Base-by-base conservation (phyloP, 1,284 basidiomycete species). In the Nidula niveotomentosa region DNA sequence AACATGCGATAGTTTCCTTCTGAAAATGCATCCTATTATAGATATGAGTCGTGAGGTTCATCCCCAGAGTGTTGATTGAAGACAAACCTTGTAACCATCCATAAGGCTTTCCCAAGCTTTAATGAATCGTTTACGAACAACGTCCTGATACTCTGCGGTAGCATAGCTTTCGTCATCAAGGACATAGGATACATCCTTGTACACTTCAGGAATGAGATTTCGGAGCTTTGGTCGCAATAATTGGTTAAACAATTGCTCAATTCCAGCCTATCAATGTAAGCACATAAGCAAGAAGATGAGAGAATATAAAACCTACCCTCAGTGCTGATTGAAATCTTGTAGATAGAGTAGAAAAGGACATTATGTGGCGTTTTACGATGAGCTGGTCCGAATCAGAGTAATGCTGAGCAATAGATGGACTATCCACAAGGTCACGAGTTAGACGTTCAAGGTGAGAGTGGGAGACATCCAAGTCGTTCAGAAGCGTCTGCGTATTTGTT, bases 201-300 rank as follows among this genome's bases (percentile, higher is more conserved):
- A 97, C 8, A 94, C 83, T 54, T 99, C 96, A 3, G 85, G 72
- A 39, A 98, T 80, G 48, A 99, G 76, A 9, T 85, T 89, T 15
- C 95, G 85, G 36, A 99, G 70, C 55, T 89, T 88, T 0, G 96
- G 93, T 23, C 94, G 83, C 54, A 96, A 82, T 8, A 98, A 79
- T 65, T 97, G 94, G 60, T 93, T 96, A 77, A 98, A 98, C 18
- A 98, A 76, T 64, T 96, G 93, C 61, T 98, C 96, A 43, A 98
- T 79, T 36, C 96, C 94, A 8, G 84, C 79, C 88, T 96, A 68
- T 23, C 49, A 36, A 39, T 58, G 18, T 33, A 50, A 49, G 44
- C 36, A 53, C 37, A 53, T 62, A 49, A 58, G 46, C 47, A 57
- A 53, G 41, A 41, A 30, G 58, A 46, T 13, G 54, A 58, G 51